phyloP scores from a whole-genome alignment of 1,139 yeast genomes.

The Suhomyces taliae region DNA sequence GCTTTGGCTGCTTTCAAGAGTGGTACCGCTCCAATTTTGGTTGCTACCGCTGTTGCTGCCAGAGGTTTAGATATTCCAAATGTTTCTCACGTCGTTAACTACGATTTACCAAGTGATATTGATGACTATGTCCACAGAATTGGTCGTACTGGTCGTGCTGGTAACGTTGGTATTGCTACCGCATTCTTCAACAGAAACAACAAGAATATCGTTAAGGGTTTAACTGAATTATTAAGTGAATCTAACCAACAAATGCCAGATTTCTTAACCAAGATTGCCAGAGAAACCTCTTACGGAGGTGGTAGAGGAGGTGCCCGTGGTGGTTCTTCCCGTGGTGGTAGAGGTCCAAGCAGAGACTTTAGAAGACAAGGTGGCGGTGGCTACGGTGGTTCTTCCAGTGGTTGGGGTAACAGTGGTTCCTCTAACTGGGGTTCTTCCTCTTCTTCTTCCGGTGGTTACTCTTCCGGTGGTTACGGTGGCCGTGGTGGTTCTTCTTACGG shows the following conservation, averaged over 20 bases:
- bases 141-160: conserved; percentile 99
- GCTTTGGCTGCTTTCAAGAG: conserved; percentile 87
- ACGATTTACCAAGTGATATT: conserved; percentile 93
- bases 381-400: conserved; percentile 26
- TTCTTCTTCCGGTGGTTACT: conserved; percentile 18
- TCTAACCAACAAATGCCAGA: conserved; percentile 98
- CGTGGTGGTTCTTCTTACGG: conserved; percentile 20
- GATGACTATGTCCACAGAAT: conserved; percentile 99
- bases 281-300: conserved; percentile 71
- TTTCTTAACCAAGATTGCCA: conserved; percentile 75
- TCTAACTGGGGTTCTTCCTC: conserved; percentile 17
- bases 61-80: conserved; percentile 99
- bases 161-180: conserved; percentile 97
- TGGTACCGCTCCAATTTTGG: conserved; percentile 89
- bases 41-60: conserved; percentile 98
- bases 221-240: conserved; percentile 83
- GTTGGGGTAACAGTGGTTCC: conserved; percentile 17
- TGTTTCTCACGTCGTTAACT: conserved; percentile 96
- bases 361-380: conserved; percentile 46
- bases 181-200: conserved; percentile 97
- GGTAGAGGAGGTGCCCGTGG: conserved; percentile 45
- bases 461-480: conserved; percentile 18
- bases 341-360: conserved; percentile 56
- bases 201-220: conserved; percentile 83
- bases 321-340: conserved; percentile 26